Percentiles rank a stretch among this genome's conserved stretches.
These are phyloP conservation scores for Globisporangium heterothallicum DNA, from an alignment of 352 stramenopile genomes.

Conservation along the genomic window DNA sequence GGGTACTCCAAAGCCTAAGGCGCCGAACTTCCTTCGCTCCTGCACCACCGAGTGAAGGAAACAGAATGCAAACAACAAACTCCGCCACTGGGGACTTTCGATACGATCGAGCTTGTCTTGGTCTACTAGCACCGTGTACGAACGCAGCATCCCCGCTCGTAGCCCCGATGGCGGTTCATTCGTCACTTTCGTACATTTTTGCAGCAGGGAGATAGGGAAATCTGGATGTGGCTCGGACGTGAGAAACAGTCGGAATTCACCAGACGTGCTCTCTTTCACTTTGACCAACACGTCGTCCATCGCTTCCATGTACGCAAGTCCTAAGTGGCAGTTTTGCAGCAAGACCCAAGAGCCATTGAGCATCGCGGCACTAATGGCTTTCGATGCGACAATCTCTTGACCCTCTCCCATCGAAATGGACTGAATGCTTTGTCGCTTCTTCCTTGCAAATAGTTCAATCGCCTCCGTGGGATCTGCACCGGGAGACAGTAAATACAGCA, in stretches of 20 bases:
- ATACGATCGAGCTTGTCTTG: constrained; percentile 78
- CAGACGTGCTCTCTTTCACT: constrained; percentile 24
- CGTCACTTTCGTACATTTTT: constrained; percentile 66
- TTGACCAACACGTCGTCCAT: constrained; percentile 51
- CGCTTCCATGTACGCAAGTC: constrained; percentile 56
- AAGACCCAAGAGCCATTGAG: constrained; percentile 77
- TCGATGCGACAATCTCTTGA: constrained; percentile 52
- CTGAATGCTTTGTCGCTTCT: constrained; percentile 59
- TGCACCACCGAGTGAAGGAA: constrained; percentile 79
- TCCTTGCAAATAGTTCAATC: constrained; percentile 62
- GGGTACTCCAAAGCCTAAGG: constrained; percentile 61
- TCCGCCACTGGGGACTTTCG: constrained; percentile 53
- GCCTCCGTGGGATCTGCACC: constrained; percentile 69
- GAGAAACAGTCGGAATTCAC: constrained; percentile 71
- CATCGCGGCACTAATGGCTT: constrained; percentile 50
- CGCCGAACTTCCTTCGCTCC: constrained; percentile 71
- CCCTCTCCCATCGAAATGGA: constrained; percentile 81
- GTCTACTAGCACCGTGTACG: constrained; percentile 69
- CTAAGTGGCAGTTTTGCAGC: constrained; percentile 78
- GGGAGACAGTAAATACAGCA: constrained; percentile 67
- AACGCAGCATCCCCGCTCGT: constrained; percentile 61
- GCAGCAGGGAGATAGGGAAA: constrained; percentile 67
- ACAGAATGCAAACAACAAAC: constrained; percentile 62
- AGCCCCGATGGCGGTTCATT: constrained; percentile 72
- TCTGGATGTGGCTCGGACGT: constrained; percentile 54